Percentiles rank a stretch among this genome's conserved stretches.
These are phyloP conservation scores for Penicillium occitanis DNA, from an alignment of 2,329 filamentous ascomycete species.

Conservation along the genomic window DNA sequence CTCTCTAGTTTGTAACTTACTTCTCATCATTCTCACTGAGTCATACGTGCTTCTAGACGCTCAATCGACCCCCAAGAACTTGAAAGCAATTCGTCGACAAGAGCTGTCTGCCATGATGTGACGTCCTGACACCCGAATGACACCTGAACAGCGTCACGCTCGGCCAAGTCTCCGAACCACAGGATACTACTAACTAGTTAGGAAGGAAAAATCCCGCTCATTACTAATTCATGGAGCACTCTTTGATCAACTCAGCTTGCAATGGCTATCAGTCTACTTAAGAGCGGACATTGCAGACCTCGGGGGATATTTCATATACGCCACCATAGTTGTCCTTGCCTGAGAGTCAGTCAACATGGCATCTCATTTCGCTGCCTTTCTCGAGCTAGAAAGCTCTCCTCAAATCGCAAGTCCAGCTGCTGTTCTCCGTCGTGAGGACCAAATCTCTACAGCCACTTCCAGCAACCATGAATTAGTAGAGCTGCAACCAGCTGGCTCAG, in stretches of 20 bases:
- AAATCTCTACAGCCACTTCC: conserved; percentile 25
- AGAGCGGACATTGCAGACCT: neutral
- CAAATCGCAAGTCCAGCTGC: conserved; percentile 41
- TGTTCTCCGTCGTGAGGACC: conserved; percentile 33
- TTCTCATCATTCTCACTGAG: neutral
- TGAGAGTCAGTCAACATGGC: conserved; percentile 11
- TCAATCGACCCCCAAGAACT: neutral
- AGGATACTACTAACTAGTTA: neutral
- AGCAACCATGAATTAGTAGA: conserved; percentile 28
- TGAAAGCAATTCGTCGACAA: neutral
- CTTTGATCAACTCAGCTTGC: neutral
- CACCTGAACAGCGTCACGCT: neutral
- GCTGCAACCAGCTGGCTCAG: conserved; percentile 20
- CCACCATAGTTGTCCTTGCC: neutral
- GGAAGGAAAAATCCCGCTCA: neutral
- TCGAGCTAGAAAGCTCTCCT: conserved; percentile 43
- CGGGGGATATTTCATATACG: neutral
- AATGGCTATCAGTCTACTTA: neutral
- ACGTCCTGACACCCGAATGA: neutral
- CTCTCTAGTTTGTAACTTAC: neutral
- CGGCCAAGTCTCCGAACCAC: neutral
- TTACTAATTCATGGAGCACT: neutral
- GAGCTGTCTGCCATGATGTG: neutral
- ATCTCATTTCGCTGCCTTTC: conserved; percentile 38
- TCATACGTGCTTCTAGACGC: neutral